Percentiles rank a stretch among this genome's conserved stretches.
phyloP scores from a whole-genome alignment of 768 basidiomycete species.

The Mycena metata region DNA sequence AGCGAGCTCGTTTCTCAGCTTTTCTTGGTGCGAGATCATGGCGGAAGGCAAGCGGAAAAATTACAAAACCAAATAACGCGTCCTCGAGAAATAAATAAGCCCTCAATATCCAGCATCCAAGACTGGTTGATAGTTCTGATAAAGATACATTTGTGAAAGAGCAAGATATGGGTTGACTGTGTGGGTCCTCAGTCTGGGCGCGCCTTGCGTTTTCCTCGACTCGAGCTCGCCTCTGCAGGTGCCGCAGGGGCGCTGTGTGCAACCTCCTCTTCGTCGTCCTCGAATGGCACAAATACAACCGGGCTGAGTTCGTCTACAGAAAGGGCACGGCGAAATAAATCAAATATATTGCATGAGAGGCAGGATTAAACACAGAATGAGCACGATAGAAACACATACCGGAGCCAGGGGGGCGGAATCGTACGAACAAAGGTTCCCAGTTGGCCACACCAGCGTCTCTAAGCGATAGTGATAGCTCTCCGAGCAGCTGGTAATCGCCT shows the following conservation, averaged over 20 bases:
- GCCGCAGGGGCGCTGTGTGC: constrained; percentile 41
- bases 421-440: constrained; percentile 79
- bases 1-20: too few species aligned
- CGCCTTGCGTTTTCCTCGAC: constrained; percentile 79
- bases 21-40: too few species aligned
- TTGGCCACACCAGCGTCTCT: constrained; percentile 66
- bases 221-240: constrained; percentile 50
- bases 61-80: too few species aligned
- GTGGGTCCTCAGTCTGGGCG: constrained; percentile 35
- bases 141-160: neutral
- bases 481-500: constrained; percentile 67
- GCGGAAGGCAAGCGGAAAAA: too few species aligned
- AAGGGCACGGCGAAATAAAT: constrained; percentile 13
- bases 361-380: constrained; percentile 16
- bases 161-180: too few species aligned
- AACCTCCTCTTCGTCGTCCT: constrained; percentile 73
- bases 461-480: constrained; percentile 52
- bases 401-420: constrained; percentile 69
- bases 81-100: too few species aligned
- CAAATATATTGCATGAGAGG: constrained; percentile 30
- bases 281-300: constrained; percentile 67
- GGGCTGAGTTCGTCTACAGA: constrained; percentile 69
- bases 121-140: too few species aligned
- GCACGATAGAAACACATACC: constrained; percentile 60
- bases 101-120: too few species aligned